Evolutionary conservation across 164 flowering plant genomes (phyloP), one percentile per base, ranked within the genome.

Genomic region (Warburgia ugandensis): DNA sequence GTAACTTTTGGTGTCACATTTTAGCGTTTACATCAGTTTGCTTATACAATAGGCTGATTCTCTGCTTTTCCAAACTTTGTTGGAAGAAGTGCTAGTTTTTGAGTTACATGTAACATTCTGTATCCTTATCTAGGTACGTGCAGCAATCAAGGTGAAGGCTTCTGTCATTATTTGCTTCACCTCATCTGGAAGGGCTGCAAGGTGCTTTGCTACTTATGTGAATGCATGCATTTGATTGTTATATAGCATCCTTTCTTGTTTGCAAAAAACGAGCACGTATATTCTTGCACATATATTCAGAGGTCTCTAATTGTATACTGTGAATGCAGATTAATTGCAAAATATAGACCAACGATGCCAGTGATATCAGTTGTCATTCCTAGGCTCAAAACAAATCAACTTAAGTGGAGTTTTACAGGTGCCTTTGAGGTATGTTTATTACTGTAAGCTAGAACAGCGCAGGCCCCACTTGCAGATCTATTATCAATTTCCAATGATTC

Each of bases 341-440:
- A 88, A 69, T 88, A 87, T 59, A 73, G 90, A 67, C 96, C 96
- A 68, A 75, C 94, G 23, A 87, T 87, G 96, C 96, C 96, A 17
- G 87, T 87, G 55, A 48, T 87, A 29, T 87, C 96, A 11, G 94
- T 87, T 56, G 96, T 87, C 50, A 77, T 87, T 30, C 96, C 96
- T 14, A 75, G 84, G 6, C 79, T 87, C 23, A 84, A 80, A 67
- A 78, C 94, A 47, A 82, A 87, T 63, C 94, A 87, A 62, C 71
- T 87, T 9, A 67, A 62, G 37, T 87, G 96, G 96, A 84, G 75
- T 68, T 87, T 87, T 44, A 87, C 62, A 64, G 96, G 96, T 40
- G 94, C 96, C 38, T 87, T 87, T 71, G 91, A 84, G 91, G 96
- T 87, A 68, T 31, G 67, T 11, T 16, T 29, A 5, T 32, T 30